Percentiles rank a stretch among this genome's conserved stretches.
Evolutionary conservation across 1,139 yeast genomes (phyloP).

Genomic region (Debaryomyces coudertii): DNA sequence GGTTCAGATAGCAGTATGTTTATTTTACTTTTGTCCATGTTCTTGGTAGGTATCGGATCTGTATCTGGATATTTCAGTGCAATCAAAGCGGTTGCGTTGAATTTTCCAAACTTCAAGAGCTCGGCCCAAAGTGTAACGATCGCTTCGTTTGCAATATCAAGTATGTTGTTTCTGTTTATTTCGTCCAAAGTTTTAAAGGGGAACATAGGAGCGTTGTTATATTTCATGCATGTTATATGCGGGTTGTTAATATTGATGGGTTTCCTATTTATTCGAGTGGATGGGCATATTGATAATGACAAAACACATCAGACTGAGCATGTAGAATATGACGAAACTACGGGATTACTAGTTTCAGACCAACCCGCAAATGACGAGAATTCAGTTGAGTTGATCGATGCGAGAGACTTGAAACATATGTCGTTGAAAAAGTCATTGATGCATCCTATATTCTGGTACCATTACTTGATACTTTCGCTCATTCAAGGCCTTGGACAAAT

Average conservation of each 20-base stretch:
- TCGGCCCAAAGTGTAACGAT: slow-evolving; percentile 43
- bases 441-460: slow-evolving; percentile 46
- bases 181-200: slow-evolving; percentile 26
- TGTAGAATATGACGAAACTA: slow-evolving; percentile 15
- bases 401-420: slow-evolving; percentile 18
- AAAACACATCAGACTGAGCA: slow-evolving; percentile 12
- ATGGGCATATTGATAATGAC: slow-evolving; percentile 27
- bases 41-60: slow-evolving; percentile 37
- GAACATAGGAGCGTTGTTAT: slow-evolving; percentile 27
- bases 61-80: slow-evolving; percentile 39
- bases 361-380: slow-evolving; percentile 9
- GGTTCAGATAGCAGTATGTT: slow-evolving; percentile 23
- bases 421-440: slow-evolving; percentile 22
- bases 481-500: slow-evolving; percentile 45
- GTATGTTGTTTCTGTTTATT: slow-evolving; percentile 30
- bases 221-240: slow-evolving; percentile 27
- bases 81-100: slow-evolving; percentile 37
- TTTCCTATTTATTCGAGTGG: slow-evolving; percentile 34
- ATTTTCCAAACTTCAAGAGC: slow-evolving; percentile 36
- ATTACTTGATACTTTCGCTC: slow-evolving; percentile 40
- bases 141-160: slow-evolving; percentile 43
- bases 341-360: slow-evolving; percentile 11
- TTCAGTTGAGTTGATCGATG: not conserved
- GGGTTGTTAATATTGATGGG: slow-evolving; percentile 32
- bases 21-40: slow-evolving; percentile 31